Evolutionary conservation across 2,329 filamentous ascomycete genomes (phyloP), one percentile per base, ranked within the genome.

Genomic region (Thyridium curvatum): DNA sequence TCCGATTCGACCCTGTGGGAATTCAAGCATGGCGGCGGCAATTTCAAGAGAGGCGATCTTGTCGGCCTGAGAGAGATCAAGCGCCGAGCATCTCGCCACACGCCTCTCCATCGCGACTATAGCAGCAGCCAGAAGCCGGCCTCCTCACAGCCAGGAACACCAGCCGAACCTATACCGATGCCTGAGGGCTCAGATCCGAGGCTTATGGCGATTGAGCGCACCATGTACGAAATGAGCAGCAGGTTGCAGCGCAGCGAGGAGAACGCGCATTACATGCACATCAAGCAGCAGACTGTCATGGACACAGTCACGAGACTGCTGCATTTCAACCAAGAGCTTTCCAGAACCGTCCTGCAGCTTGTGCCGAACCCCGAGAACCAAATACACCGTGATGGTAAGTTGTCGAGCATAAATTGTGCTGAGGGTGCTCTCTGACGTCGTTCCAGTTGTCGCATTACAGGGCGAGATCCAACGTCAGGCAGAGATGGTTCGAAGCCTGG

Each of bases 1-100:
- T 90, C 86, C 32, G 93, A 97, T 55, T 89, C 89, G 15, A 89
- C 91, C 1, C 69, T 98, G 21, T 98, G 93, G 93, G 93, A 98
- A 59, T 98, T 98, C 63, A 97, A 96, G 62, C 93, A 98, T 56
- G 93, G 93, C 38, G 94, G 91, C 54, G 91, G 91, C 38, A 97
- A 86, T 59, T 98, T 98, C 69, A 97, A 94, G 64, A 82, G 90
- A 47, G 93, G 93, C 30, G 91, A 98, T 59, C 69, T 98, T 17
- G 82, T 91, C 37, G 89, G 91, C 8, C 66, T 98, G 44, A 79
- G 93, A 32, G 93, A 98, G 57, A 98, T 98, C 63, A 96, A 96
- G 64, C 84, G 93, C 45, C 79, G 93, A 44, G 91, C 93, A 14
- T 97, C 91, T 29, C 77, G 93, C 45, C 93, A 97, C 65, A 84